Evolutionary conservation across 352 stramenopile genomes (phyloP), one percentile per base, ranked within the genome.

Genomic region (Globisporangium nunn): DNA sequence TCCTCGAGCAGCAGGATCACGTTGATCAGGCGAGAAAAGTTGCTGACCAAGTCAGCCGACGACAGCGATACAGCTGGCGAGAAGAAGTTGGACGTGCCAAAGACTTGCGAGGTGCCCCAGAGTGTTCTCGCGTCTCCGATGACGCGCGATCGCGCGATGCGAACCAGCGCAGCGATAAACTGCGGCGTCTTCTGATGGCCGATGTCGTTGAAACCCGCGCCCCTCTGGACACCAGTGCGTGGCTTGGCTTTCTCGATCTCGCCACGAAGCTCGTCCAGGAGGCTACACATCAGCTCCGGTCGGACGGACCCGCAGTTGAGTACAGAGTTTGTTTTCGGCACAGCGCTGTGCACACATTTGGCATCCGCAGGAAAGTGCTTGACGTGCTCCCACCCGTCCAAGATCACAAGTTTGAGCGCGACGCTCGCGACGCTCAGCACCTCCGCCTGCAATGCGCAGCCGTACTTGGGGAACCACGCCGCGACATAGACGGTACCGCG

Each of bases 111-210:
- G 1, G 18, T 48, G 2, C 17, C 7, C 77, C 74, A 85, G 6
- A 3, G 33, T n/a, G 41, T 29, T 28, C n/a, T 54, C 52, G 11
- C 67, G 41, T 18, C 52, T 2, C 18, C 2, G 8, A 2, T 15
- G 29, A 40, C 33, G 18, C 33, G 61, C 44, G 35, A 52, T 8
- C 67, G 39, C 2, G 58, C 48, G 31, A 50, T 66, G 15, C 56
- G 54, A 2, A 83, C 50, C 1, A 78, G 50, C 11, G 66, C 49
- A 0, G 56, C 72, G 17, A 85, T 73, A 23, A 87, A 85, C 40
- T 79, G 62, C 18, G 74, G 75, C 0, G 74, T 85, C 63, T 81
- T 84, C 43, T 84, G 75, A 45, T 84, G 68, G 0, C 66, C 67
- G 2, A 72, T 52, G 3, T 62, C 47, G 5, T 70, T 66, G 7